A percentile compares a stretch with the other conserved stretches of the same genome.
These are phyloP conservation scores for Liquidambar formosana DNA, from an alignment of 164 flowering plant species.

Conservation along the genomic window DNA sequence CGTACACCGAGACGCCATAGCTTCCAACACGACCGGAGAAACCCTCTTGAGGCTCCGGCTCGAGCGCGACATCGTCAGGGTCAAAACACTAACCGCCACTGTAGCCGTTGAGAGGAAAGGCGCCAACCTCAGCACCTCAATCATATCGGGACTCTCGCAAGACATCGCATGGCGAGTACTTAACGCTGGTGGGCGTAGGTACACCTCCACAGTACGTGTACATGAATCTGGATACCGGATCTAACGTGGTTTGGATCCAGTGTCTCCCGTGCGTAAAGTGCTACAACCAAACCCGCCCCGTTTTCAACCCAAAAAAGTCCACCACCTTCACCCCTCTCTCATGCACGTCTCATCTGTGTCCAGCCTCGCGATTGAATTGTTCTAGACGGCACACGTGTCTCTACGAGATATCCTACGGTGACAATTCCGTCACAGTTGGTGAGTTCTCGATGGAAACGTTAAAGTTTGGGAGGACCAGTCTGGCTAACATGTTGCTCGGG, in stretches of 20 bases:
- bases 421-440: conserved; percentile 88
- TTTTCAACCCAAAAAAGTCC: conserved; percentile 79
- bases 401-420: conserved; percentile 92
- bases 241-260: conserved; percentile 91
- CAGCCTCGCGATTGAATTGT: conserved; percentile 64
- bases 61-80: conserved; percentile 56
- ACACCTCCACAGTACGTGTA: conserved; percentile 69
- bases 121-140: conserved; percentile 68
- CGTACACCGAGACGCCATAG: conserved; percentile 52
- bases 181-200: conserved; percentile 83
- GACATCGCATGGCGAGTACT: conserved; percentile 98
- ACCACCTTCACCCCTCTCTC: conserved; percentile 38
- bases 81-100: conserved; percentile 23
- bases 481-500: conserved; percentile 66
- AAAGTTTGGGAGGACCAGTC: conserved; percentile 58
- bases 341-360: conserved; percentile 67
- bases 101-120: conserved; percentile 8
- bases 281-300: conserved; percentile 81
- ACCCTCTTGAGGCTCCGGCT: conserved; percentile 62
- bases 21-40: conserved; percentile 42
- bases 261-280: conserved; percentile 85
- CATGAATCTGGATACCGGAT: conserved; percentile 94
- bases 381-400: conserved; percentile 43
- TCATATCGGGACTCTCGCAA: conserved; percentile 72
- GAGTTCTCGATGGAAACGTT: conserved; percentile 85